Percentiles rank a stretch among this genome's conserved stretches.
These are phyloP conservation scores for Kondoa malvinella DNA, from an alignment of 768 basidiomycete species.

Conservation along the genomic window DNA sequence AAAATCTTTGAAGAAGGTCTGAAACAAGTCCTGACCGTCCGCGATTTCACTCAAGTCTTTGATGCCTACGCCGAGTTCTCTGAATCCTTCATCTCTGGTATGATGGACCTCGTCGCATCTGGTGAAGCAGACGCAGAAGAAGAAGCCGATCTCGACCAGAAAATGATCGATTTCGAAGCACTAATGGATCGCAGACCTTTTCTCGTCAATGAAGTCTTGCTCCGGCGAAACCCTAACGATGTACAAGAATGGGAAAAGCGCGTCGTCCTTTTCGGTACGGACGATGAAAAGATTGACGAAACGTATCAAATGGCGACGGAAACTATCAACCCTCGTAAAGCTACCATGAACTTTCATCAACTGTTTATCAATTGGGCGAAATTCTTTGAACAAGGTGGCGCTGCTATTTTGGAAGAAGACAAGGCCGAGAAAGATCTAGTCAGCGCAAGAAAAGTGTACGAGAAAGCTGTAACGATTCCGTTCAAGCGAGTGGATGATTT, in stretches of 20 bases:
- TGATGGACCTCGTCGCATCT: constrained; percentile 74
- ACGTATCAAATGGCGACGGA: constrained; percentile 81
- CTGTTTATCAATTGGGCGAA: constrained; percentile 90
- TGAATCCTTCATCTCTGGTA: constrained; percentile 67
- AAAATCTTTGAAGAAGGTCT: constrained; percentile 72
- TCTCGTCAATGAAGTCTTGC: constrained; percentile 82
- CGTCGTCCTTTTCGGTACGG: constrained; percentile 75
- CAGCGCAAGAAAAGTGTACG: constrained; percentile 76
- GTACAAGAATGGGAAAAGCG: constrained; percentile 99
- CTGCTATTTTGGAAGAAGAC: constrained; percentile 37
- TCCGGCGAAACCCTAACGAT: constrained; percentile 87
- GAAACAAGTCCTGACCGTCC: constrained; percentile 65
- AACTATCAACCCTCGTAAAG: constrained; percentile 70
- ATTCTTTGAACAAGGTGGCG: constrained; percentile 93
- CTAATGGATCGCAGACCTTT: constrained; percentile 90
- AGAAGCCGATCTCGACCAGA: constrained; percentile 66
- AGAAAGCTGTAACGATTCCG: constrained; percentile 77
- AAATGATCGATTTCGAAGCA: constrained; percentile 84
- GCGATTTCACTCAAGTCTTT: constrained; percentile 95
- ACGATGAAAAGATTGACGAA: constrained; percentile 86
- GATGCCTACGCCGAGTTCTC: constrained; percentile 90
- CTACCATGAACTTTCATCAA: constrained; percentile 74
- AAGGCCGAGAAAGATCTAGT: constrained; percentile 65
- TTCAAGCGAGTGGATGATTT: constrained; percentile 94
- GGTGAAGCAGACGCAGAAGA: constrained; percentile 45